Evolutionary conservation across 2,329 filamentous ascomycete species (phyloP).

Genomic region (Ramularia endophylla): DNA sequence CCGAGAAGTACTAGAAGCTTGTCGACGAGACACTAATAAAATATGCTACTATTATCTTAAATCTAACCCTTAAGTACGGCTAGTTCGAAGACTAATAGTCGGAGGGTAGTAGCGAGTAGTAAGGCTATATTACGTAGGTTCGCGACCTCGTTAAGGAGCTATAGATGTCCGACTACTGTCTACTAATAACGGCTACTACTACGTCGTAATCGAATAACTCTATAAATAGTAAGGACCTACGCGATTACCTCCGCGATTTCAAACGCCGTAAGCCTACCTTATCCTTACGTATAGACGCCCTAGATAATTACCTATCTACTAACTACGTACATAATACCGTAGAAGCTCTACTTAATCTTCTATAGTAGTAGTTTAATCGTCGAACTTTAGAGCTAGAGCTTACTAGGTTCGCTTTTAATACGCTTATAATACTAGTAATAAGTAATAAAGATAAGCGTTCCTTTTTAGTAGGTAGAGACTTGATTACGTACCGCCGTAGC

Average conservation of each 20-base stretch:
- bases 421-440: neutral
- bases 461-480: neutral
- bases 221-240: neutral
- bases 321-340: neutral
- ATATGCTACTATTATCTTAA: too few species aligned
- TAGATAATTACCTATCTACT: neutral
- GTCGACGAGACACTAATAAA: too few species aligned
- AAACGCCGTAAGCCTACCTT: neutral
- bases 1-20: too few species aligned
- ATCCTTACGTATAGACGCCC: too few species aligned
- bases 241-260: neutral
- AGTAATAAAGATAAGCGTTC: neutral
- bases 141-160: too few species aligned
- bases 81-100: too few species aligned
- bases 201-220: neutral
- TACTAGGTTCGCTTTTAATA: neutral
- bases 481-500: neutral
- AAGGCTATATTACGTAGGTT: too few species aligned
- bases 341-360: neutral
- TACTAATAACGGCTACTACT: too few species aligned
- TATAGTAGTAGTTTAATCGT: neutral
- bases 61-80: too few species aligned
- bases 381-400: conserved; percentile 1
- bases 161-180: neutral
- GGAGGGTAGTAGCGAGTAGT: too few species aligned